These are phyloP conservation scores for Brasilioporus rufonigricans DNA, from an alignment of 768 basidiomycete species.

Conservation along the genomic window DNA sequence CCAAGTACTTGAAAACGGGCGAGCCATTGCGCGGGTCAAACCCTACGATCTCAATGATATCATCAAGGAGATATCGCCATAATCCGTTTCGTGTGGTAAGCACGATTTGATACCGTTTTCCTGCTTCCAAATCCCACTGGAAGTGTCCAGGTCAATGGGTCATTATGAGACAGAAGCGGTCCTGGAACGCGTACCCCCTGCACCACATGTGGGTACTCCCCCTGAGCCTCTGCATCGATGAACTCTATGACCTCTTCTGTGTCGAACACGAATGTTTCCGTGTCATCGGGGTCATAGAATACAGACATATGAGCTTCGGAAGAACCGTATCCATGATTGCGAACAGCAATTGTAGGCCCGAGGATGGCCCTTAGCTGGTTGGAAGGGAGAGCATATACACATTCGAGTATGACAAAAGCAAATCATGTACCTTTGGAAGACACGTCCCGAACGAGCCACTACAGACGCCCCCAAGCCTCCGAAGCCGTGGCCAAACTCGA, in stretches of 20 bases:
- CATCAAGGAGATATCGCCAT: slow-evolving; percentile 18
- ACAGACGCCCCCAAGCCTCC: slow-evolving; percentile 3
- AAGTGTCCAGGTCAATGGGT: neutral
- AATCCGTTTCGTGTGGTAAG: slow-evolving; percentile 16
- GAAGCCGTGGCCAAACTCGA: slow-evolving; percentile 13
- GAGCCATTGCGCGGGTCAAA: slow-evolving; percentile 10
- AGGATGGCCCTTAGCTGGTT: slow-evolving; percentile 6
- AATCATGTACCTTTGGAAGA: slow-evolving; percentile 3
- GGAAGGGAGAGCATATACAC: neutral
- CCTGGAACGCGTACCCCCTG: neutral
- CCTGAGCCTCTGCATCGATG: neutral
- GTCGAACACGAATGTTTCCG: slow-evolving; percentile 8
- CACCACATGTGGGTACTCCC: neutral
- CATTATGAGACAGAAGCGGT: neutral
- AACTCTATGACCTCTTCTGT: slow-evolving; percentile 11
- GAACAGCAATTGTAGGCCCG: slow-evolving; percentile 8
- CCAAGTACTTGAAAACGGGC: slow-evolving; percentile 9
- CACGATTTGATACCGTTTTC: slow-evolving; percentile 6
- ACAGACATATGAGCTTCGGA: slow-evolving; percentile 8
- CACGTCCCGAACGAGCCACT: slow-evolving; percentile 15
- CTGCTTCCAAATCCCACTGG: slow-evolving; percentile 11
- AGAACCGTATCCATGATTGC: slow-evolving; percentile 10
- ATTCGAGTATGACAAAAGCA: neutral
- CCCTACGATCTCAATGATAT: slow-evolving; percentile 13
- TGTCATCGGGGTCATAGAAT: neutral